Evolutionary conservation across 306 rosid genomes (phyloP), one percentile per base, ranked within the genome.

Genomic region (Lotus japonicus): DNA sequence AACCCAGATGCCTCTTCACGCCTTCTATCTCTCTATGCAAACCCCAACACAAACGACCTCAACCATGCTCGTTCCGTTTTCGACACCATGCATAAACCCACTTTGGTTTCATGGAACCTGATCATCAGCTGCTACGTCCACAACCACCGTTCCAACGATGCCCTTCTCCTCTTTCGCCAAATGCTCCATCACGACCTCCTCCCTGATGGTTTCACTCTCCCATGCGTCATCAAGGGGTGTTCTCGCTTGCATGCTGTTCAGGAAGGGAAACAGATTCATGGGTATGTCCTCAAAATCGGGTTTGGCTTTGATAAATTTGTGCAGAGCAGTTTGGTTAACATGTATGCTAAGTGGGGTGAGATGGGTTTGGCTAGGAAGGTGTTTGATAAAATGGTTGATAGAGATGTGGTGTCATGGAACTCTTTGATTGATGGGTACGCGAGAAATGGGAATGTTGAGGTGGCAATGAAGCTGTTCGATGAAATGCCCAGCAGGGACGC

Each of bases 251-350:
- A 39, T 28, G 89, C 87, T 7, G 11, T 75, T 42, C 35, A 39
- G 48, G 87, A 87, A 64, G 92, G 89, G 50, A 64, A 77, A 16
- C 89, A 80, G 85, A 48, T 84, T 63, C 87, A 84, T 73, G 86
- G 84, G 49, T 64, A 80, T 73, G 68, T 43, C 21, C 38, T 82
- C 71, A 87, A 87, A 73, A 70, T 76, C 50, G 85, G 87, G 55
- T 74, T 73, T 54, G 80, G 80, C 3, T 68, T 48, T 15, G 87
- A 80, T 64, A 82, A 80, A 77, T 84, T 78, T 70, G 87, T 84
- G 71, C 80, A 75, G 84, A 80, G 86, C 16, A 84, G 89, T 64
- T 75, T 87, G 83, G 84, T 82, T 6, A 78, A 66, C 52, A 68
- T 85, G 85, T 85, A 79, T 39, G 71, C 85, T 5, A 85, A 77